Evolutionary conservation across 106 monocot genomes (phyloP), one percentile per base, ranked within the genome.

Genomic region (Phalaenopsis aphrodite): DNA sequence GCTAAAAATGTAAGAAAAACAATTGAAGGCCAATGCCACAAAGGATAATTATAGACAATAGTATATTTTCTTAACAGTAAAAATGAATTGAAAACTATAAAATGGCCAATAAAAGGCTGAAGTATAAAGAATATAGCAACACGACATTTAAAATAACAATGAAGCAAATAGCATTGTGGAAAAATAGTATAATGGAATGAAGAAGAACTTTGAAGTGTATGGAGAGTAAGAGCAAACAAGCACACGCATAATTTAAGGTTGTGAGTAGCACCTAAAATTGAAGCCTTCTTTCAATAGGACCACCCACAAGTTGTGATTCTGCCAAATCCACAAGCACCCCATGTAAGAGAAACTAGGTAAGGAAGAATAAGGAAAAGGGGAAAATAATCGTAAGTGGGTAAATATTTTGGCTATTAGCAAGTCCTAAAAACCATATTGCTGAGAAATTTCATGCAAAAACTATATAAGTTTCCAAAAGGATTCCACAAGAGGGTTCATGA

Each of bases 251-350:
- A 57, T 17, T 57, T 57, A 57, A 57, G 15, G 57, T 57, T 19
- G 57, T 57, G 19, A 57, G 57, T 57, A 57, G 57, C 57, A 57
- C 57, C 57, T 57, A 57, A 57, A 17, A 57, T 3, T 57, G 57
- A 57, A 57, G 57, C 57, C 57, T 57, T 57, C 57, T 57, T 57
- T 57, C 57, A 57, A 57, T 57, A 57, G 57, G 57, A 57, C 57
- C 57, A 57, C 57, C 57, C 57, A 57, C 19, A 17, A 17, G 15
- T 19, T 57, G 57, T 17, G 57, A 57, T 57, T 57, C 57, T 57
- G 57, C 12, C 57, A 57, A 57, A 57, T 48, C 57, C 57, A 57
- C 57, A 57, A 57, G 57, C 12, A 57, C 57, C 57, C 57, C 57
- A 57, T 57, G 57, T 57, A 57, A 57, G 57, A 57, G 57, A 57